Base-by-base conservation (phyloP, 768 basidiomycete species). In the Phanerochaete carnosa region DNA sequence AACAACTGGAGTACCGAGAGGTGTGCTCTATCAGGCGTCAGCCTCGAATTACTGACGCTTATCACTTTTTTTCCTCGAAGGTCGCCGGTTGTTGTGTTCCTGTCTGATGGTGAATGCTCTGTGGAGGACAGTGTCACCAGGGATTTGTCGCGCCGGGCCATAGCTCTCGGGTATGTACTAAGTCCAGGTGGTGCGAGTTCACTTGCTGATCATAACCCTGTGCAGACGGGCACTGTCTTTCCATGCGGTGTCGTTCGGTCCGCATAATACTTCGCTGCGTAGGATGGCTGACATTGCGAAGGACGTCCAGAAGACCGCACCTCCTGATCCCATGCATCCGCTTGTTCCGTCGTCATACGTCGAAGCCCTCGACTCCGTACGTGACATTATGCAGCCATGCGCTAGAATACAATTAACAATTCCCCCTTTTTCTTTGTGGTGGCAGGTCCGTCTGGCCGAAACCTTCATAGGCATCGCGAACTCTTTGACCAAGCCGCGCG, bases 401-500 rank as follows among this genome's bases (percentile, higher is more conserved):
- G 28, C 22, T 6, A 50, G 28, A 22, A 29, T 11, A 26, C 9
- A 59, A 11, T 43, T 29, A 29, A 52, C 15, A 23, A 13, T 22
- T n/a, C 55, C 53, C 25, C 51, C 12, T 57, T 39, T 15, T 13
- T 4, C 15, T 25, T n/a, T n/a, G n/a, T 19, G 8, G 19, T 43
- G 11, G 39, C 39, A 86, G 84, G 75, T 85, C 13, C 78, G 76
- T 60, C 76, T 86, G 11, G 79, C 84, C 0, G 75, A 85, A 64
- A 81, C 85, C 2, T 86, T 87, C 76, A 66, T 86, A 25, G 79
- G 79, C 30, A 77, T 86, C 56, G 83, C 84, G 0, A 82, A 84
- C 55, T 84, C 85, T 0, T 67, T 87, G 70, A 75, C 76, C 63
- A 87, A 82, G 64, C 80, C 84, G 3, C 72, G 85, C 64, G 85